A percentile compares a stretch with the other conserved stretches of the same genome.
Evolutionary conservation across 2,329 filamentous ascomycete genomes (phyloP).

Genomic region (Aspergillus sp.): DNA sequence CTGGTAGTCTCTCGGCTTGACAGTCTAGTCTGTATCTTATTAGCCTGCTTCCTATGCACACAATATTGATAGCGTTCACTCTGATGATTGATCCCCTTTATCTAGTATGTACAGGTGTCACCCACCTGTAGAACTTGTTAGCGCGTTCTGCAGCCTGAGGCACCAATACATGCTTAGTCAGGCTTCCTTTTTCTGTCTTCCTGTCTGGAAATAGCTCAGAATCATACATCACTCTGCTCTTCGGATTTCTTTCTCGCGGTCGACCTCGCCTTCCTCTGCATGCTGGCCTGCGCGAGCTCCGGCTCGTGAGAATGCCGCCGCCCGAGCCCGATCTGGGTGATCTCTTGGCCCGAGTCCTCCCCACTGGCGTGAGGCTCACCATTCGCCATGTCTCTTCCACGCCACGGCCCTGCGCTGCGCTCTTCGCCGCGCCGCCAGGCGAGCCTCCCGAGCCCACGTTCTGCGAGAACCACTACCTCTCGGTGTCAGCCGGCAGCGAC

Average conservation of each 20-base stretch:
- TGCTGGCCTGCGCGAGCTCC: no score
- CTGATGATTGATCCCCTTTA: no score
- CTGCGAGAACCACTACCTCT: constrained; percentile 73
- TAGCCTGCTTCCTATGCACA: no score
- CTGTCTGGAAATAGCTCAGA: background rate
- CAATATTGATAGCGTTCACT: no score
- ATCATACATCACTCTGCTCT: background rate
- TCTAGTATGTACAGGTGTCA: no score
- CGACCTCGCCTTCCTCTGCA: no score
- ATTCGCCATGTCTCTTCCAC: constrained; percentile 83
- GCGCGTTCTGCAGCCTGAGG: no score
- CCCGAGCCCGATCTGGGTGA: constrained; percentile 30
- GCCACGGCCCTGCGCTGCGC: constrained; percentile 60
- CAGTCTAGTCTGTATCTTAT: no score
- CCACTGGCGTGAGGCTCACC: constrained; percentile 50
- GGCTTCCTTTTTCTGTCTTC: no score
- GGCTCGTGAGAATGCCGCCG: constrained; percentile 18
- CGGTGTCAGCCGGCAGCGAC: constrained; percentile 41
- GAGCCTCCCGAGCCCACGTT: constrained; percentile 66
- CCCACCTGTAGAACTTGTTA: no score
- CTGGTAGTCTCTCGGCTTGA: no score
- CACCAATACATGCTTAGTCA: constrained; percentile 10
- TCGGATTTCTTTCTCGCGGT: no score
- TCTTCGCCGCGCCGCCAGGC: constrained; percentile 70
- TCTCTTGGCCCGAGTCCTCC: constrained; percentile 44